Conservation (phyloP, 2,329 filamentous ascomycete genomes). For the Clarireedia monteithiana region DNA sequence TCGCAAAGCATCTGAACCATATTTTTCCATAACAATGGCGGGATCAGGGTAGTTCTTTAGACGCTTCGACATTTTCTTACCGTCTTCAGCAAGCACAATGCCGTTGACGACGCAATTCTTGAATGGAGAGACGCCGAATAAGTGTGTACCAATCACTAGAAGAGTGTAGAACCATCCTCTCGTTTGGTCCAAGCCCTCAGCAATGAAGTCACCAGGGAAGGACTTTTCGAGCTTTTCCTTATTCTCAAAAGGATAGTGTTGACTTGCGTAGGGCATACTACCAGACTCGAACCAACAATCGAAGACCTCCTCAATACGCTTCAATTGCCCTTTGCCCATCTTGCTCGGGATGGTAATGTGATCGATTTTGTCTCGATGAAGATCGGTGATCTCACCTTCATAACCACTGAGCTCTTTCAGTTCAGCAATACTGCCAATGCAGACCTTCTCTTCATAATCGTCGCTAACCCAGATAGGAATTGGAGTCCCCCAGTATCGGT, state of each 20-base stretch:
- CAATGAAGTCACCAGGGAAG: conserved; percentile 91
- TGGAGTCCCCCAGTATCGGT: conserved; percentile 92
- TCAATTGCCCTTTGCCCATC: conserved; percentile 75
- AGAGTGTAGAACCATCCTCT: conserved; percentile 96
- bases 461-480: conserved; percentile 89
- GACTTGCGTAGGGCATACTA: conserved; percentile 87
- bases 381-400: conserved; percentile 70
- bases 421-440: conserved; percentile 77
- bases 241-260: conserved; percentile 90
- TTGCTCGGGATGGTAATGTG: conserved; percentile 90
- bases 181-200: conserved; percentile 88
- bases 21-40: conserved; percentile 70
- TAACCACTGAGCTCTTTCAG: conserved; percentile 82
- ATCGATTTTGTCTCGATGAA: conserved; percentile 90
- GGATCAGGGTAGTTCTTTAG: conserved; percentile 96
- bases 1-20: conserved; percentile 85
- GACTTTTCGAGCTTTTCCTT: conserved; percentile 69
- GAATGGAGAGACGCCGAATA: conserved; percentile 81
- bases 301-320: conserved; percentile 80
- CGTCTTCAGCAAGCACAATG: conserved; percentile 86
- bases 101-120: conserved; percentile 96
- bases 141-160: conserved; percentile 77
- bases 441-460: conserved; percentile 78
- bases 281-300: conserved; percentile 98
- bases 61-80: conserved; percentile 98